Base-by-base conservation (phyloP, 2,329 filamentous ascomycete species). In the Apiospora phragmitis region DNA sequence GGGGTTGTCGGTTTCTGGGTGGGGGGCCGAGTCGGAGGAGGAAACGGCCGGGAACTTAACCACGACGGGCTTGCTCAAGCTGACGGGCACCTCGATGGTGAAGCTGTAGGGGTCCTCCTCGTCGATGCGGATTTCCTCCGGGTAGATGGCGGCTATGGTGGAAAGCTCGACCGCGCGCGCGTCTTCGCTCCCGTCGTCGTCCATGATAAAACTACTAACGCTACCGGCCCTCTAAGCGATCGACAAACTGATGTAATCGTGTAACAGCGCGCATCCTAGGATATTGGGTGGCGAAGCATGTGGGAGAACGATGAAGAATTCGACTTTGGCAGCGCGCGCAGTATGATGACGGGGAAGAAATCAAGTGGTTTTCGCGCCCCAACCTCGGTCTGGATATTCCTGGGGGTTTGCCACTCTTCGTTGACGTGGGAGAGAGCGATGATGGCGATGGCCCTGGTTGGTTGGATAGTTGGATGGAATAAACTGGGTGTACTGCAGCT, bases 141-240 rank as follows among this genome's bases (percentile, higher is more conserved):
- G 90, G 73, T 87, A 93, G 75, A 93, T 92, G 72, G 90, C 89
- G 70, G 85, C 81, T 70, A 92, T 85, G 18, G 89, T 87, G 75
- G 85, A 86, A 69, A 92, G 83, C 82, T 92, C 90, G 65, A 85
- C 82, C 69, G 84, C 79, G 67, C 90, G 89, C 73, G 85, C 86
- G 75, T 87, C 85, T 21, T 47, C 21, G 41, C 41, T 42, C 73
- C 79, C 81, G 71, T 81, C 81, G 70, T 81, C 79, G 73, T 83
- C 82, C 83, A 84, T 82, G 69, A 75, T 59, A 74, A 82, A 69
- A n/a, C n/a, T n/a, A n/a, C 35, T 1, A 68, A 67, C 47, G 72
- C 73, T 75, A 77, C 72, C 75, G 71, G 68, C 65, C 74, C 41
- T 69, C 70, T 72, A 73, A 68, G 62, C 73, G 68, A 66, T 66